Evolutionary conservation across 1,284 basidiomycete genomes (phyloP).

Genomic region (Pseudozyma tsukubaensis): DNA sequence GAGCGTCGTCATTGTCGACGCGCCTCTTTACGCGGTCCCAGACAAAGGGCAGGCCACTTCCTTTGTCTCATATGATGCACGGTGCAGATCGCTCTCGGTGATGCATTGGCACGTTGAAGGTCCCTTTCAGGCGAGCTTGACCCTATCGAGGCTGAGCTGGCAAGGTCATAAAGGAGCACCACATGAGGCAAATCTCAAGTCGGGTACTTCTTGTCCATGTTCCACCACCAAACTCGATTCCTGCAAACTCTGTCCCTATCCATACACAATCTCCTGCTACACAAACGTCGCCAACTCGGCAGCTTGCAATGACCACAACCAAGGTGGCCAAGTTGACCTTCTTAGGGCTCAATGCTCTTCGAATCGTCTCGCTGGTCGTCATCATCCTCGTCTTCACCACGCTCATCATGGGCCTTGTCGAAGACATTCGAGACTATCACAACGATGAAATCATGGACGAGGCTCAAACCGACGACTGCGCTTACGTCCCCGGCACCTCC

Average conservation of each 20-base stretch:
- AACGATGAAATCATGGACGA: constrained; percentile 23
- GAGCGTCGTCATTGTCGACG: constrained; percentile 25
- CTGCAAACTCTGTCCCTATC: not conserved
- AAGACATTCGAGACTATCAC: constrained; percentile 38
- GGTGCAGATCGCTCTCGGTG: no score
- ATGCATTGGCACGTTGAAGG: no score
- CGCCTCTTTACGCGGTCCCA: constrained; percentile 9
- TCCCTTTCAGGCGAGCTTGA: no score
- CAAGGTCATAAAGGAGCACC: no score
- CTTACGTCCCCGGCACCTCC: constrained; percentile 51
- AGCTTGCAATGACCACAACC: not conserved
- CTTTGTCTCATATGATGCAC: constrained; percentile 2
- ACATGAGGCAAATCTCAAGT: no score
- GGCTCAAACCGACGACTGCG: constrained; percentile 37
- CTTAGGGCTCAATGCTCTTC: constrained; percentile 45
- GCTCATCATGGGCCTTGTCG: constrained; percentile 41
- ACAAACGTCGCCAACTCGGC: not conserved
- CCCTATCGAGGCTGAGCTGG: no score
- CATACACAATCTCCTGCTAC: not conserved
- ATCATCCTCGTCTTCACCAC: constrained; percentile 44
- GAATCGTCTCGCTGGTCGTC: constrained; percentile 41
- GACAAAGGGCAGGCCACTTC: constrained; percentile 17
- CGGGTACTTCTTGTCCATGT: no score
- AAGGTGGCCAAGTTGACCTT: constrained; percentile 27
- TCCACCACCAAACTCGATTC: not conserved